Conservation (phyloP, 2,329 filamentous ascomycete genomes). For the Keithomyces neogunnii region DNA sequence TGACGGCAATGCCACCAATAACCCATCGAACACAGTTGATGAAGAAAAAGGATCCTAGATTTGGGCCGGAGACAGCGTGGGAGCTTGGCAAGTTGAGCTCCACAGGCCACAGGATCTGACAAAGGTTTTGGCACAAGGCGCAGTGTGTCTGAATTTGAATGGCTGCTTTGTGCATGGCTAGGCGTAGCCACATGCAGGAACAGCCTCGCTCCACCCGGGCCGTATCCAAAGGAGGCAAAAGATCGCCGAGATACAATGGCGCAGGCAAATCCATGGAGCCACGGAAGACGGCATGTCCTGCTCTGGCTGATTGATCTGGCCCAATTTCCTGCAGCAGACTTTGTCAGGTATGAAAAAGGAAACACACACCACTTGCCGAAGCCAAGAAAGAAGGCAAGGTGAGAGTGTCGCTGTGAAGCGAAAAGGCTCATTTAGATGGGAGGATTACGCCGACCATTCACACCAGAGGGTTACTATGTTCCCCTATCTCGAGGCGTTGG, state of each 20-base stretch:
- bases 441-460: neutral
- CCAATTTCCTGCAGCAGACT: no score
- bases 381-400: no score
- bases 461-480: neutral
- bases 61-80: neutral
- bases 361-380: no score
- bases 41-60: neutral
- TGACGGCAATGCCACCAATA: neutral
- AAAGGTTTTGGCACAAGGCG: neutral
- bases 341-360: no score
- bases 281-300: no score
- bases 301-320: no score
- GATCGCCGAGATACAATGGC: slow-evolving; percentile 3
- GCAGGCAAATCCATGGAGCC: neutral
- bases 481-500: neutral
- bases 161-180: neutral
- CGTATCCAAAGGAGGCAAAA: slow-evolving; percentile 8
- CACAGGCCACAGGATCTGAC: neutral
- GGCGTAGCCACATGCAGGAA: slow-evolving; percentile 19
- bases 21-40: neutral
- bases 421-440: neutral
- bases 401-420: neutral
- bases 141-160: neutral
- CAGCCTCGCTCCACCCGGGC: slow-evolving; percentile 18
- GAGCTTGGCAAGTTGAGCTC: neutral